These are phyloP conservation scores for Trypanosoma vivax DNA, from an alignment of 208 protist genomes.

Conservation along the genomic window DNA sequence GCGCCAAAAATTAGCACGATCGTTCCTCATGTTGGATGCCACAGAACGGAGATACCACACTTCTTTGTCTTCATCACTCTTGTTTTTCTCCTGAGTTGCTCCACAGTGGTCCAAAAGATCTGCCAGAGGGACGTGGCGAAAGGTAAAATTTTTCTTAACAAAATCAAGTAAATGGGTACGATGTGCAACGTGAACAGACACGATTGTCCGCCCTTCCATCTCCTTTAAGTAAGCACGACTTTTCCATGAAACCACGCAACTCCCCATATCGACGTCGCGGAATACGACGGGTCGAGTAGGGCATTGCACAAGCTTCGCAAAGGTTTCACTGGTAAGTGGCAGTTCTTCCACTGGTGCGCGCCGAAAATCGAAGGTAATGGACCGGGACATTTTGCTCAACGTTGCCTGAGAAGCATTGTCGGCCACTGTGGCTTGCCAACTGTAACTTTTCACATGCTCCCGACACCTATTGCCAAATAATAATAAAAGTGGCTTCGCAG, in stretches of 20 bases:
- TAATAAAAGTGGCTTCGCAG: constrained; percentile 51
- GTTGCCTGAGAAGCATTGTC: not conserved
- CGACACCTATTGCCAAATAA: constrained; percentile 20
- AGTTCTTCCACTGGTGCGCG: constrained; percentile 31
- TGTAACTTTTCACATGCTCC: not conserved
- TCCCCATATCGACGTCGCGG: constrained; percentile 44
- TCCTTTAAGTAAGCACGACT: constrained; percentile 51
- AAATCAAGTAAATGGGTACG: constrained; percentile 70
- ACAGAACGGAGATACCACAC: constrained; percentile 85
- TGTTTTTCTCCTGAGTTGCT: constrained; percentile 20
- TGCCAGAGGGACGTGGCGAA: constrained; percentile 62
- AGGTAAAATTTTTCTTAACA: constrained; percentile 87
- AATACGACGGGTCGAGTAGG: constrained; percentile 60
- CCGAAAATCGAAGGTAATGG: constrained; percentile 17
- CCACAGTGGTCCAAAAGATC: constrained; percentile 66
- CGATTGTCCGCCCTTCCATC: constrained; percentile 30
- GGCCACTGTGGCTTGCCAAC: not conserved
- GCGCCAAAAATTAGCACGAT: constrained; percentile 74
- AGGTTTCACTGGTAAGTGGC: constrained; percentile 31
- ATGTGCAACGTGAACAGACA: constrained; percentile 78
- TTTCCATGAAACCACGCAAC: constrained; percentile 47
- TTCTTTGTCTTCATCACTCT: constrained; percentile 19
- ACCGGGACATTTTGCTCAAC: not conserved
- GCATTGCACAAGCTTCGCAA: constrained; percentile 22
- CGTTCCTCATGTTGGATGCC: constrained; percentile 78